A percentile compares a stretch with the other conserved stretches of the same genome.
Evolutionary conservation across 352 stramenopile genomes (phyloP).

Genomic region (Peronosclerospora sorghi): DNA sequence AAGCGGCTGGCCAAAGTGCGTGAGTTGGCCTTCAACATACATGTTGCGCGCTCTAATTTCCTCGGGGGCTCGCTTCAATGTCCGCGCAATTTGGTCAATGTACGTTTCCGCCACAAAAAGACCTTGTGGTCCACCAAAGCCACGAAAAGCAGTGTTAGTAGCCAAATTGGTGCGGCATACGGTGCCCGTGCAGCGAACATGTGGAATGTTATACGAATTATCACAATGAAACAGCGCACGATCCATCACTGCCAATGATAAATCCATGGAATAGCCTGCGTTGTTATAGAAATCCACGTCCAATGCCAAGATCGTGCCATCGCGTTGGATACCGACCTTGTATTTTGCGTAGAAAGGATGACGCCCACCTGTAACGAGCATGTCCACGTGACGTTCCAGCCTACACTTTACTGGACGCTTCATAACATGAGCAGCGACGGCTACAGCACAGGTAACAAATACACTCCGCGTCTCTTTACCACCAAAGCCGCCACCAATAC

Average conservation of each 20-base stretch:
- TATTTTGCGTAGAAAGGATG: conserved; percentile 94
- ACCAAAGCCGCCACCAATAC: conserved; percentile 94
- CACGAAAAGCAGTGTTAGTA: conserved; percentile 92
- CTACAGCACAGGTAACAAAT: conserved; percentile 87
- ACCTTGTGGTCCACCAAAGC: conserved; percentile 92
- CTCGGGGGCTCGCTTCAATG: conserved; percentile 54
- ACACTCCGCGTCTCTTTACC: conserved; percentile 91
- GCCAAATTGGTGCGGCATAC: conserved; percentile 92
- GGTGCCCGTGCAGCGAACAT: conserved; percentile 79
- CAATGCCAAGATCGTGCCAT: conserved; percentile 83
- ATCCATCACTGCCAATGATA: conserved; percentile 91
- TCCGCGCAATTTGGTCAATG: conserved; percentile 90
- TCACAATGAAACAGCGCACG: conserved; percentile 93
- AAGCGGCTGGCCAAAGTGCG: conserved; percentile 89
- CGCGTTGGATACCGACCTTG: conserved; percentile 72
- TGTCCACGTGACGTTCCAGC: conserved; percentile 91
- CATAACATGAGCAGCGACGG: conserved; percentile 83
- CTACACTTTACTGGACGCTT: conserved; percentile 85
- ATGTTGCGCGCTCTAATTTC: conserved; percentile 86
- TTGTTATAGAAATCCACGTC: conserved; percentile 93
- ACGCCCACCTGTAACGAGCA: conserved; percentile 87
- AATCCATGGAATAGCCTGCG: conserved; percentile 89
- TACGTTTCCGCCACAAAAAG: conserved; percentile 89
- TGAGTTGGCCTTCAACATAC: conserved; percentile 84
- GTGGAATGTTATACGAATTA: conserved; percentile 90